Base-by-base conservation (phyloP, 768 basidiomycete genomes). In the Tricholoma sp. region DNA sequence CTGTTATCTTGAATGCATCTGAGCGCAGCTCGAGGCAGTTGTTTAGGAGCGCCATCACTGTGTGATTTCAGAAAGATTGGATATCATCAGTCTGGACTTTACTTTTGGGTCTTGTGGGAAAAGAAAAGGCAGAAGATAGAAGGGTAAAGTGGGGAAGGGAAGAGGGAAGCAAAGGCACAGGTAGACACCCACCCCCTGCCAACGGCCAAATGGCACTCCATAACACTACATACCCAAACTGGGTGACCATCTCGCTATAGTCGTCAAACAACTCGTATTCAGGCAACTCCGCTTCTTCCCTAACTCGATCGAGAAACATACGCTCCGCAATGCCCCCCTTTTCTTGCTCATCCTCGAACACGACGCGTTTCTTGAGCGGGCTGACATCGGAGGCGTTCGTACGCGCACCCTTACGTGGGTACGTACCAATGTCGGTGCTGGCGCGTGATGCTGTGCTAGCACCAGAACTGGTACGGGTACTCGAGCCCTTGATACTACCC, bases 151-250 rank as follows among this genome's bases (percentile, higher is more conserved):
- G 8, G 41, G 41, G 18, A 41, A 41, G n/a, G n/a, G 39, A 43
- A 59, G 32, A 31, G 54, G 35, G 19, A 43, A 21, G 41, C 7
- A 18, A 43, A 5, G 7, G 18, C 8, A 41, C 9, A 41, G 18
- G 18, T 9, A 43, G 41, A 21, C 41, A 67, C 81, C 37, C 55
- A 88, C 87, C 78, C 22, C 93, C 86, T 2, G 93, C 89, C 16
- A 98, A 76, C 2, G 95, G 93, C 94, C 94, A 98, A 57, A 95
- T 91, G 29, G 91, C 86, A 47, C 86, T 90, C 93, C 94, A 98
- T 19, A 98, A 76, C 7, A 84, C 85, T 29, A 98, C 85, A 67
- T 96, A 94, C 0, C 96, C 95, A 69, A 96, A 97, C 66, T 95
- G 93, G 8, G 89, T 88, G 14, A 91, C 91, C 95, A 99, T 98